phyloP scores from a whole-genome alignment of 2,329 filamentous ascomycete genomes.

The Tolypocladium paradoxum region DNA sequence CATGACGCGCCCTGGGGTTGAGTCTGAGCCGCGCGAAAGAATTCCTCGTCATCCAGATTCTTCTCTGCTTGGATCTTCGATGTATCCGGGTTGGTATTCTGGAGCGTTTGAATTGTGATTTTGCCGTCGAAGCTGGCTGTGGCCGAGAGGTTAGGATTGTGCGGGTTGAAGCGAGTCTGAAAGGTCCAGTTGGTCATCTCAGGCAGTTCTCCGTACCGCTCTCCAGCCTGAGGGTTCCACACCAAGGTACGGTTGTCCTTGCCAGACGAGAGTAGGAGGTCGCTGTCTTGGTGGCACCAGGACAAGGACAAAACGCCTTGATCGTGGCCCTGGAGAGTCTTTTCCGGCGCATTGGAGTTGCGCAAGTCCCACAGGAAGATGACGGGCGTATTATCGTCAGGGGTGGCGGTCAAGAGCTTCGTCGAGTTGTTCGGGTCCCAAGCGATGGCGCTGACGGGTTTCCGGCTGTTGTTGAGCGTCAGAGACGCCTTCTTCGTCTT shows the following conservation, averaged over 20 bases:
- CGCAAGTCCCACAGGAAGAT: slow-evolving; percentile 91
- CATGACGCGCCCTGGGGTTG: slow-evolving; percentile 88
- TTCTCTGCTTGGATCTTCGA: slow-evolving; percentile 56
- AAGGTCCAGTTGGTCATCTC: slow-evolving; percentile 99
- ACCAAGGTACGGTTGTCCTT: slow-evolving; percentile 94
- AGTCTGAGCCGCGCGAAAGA: slow-evolving; percentile 87
- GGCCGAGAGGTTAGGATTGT: slow-evolving; percentile 83
- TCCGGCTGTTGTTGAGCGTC: slow-evolving; percentile 90
- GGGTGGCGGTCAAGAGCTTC: slow-evolving; percentile 84
- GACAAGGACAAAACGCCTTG: slow-evolving; percentile 87
- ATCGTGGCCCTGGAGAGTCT: slow-evolving; percentile 82
- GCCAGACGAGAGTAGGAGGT: slow-evolving; percentile 82
- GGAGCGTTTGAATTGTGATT: slow-evolving; percentile 84
- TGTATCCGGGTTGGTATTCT: slow-evolving; percentile 79
- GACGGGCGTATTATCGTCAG: slow-evolving; percentile 77
- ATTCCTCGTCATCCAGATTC: slow-evolving; percentile 81
- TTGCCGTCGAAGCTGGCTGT: slow-evolving; percentile 97
- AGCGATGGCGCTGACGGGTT: slow-evolving; percentile 86
- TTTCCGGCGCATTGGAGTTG: slow-evolving; percentile 91
- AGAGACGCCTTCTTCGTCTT: slow-evolving; percentile 97
- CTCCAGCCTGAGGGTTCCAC: slow-evolving; percentile 91
- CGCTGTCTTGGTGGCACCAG: slow-evolving; percentile 87
- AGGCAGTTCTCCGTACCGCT: slow-evolving; percentile 82
- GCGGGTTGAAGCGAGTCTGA: slow-evolving; percentile 85
- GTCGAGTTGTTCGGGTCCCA: slow-evolving; percentile 97